Base-by-base conservation (phyloP, 1,284 basidiomycete species). In the Sporisorium sorghi region DNA sequence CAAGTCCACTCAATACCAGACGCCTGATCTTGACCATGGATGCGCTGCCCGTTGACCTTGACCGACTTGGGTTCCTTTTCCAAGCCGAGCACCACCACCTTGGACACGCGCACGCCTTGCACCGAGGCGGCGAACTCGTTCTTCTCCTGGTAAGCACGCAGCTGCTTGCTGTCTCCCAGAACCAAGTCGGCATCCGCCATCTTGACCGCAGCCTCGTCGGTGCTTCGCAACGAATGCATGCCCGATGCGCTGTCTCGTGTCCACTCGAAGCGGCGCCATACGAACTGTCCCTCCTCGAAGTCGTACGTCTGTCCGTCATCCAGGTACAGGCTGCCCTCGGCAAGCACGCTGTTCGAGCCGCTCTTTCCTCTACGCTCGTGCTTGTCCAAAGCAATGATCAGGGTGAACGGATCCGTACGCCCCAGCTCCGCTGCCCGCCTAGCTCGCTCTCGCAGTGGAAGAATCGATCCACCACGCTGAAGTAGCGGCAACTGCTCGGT, bases 271-370 rank as follows among this genome's bases (percentile, higher is more conserved):
- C 68, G 66, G 39, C 81, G 73, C 79, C 82, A 95, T 54, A 97
- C 87, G 82, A 92, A 90, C 52, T 94, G 88, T 33, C 96, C 95
- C 6, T 88, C 80, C 74, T 90, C 87, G 85, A 94, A 91, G 1
- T 88, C 87, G 85, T 91, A 98, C 0, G 91, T 90, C 72, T 92
- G 92, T 8, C 97, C 96, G 80, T 99, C 97, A 84, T 99, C 97
- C 58, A 97, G 88, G 86, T 99, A 99, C 39, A 99, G 87, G 83
- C 94, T 91, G 35, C 96, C 96, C 3, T 83, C 82, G 0, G 95
- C 94, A 4, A 74, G 56, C 2, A 79, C 43, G 14, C 60, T 53
- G 3, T 30, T 42, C 32, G 44, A 48, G 21, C 51, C 63, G 33
- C 44, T 59, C 53, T 60, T 62, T 9, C 62, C 62, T 15, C 37